Conservation (phyloP, 192 early-diverging fungal genomes). For the Coemansia sp. region DNA sequence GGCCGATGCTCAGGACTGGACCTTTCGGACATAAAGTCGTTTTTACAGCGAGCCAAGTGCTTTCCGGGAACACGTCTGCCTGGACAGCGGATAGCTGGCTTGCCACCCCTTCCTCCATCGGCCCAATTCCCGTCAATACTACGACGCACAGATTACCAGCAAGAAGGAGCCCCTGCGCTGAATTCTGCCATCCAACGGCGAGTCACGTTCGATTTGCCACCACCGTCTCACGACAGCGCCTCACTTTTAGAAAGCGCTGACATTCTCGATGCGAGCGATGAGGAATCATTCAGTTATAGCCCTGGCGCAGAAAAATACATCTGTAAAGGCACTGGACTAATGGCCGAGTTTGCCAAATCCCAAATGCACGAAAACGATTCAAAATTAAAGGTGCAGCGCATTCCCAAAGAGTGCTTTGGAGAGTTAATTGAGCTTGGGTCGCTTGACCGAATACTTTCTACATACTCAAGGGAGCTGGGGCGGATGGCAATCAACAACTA, state of each 20-base stretch:
- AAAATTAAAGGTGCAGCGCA: slow-evolving; percentile 23
- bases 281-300: slow-evolving; percentile 10
- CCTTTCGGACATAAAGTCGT: slow-evolving; percentile 27
- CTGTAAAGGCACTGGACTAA: not conserved
- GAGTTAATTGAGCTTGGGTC: slow-evolving; percentile 40
- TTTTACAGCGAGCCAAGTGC: slow-evolving; percentile 29
- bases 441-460: slow-evolving; percentile 25
- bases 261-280: slow-evolving; percentile 10
- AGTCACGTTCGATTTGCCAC: slow-evolving; percentile 33
- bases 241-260: slow-evolving; percentile 1
- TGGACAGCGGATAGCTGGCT: slow-evolving; percentile 18
- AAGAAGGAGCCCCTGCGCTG: not conserved
- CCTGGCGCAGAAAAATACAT: slow-evolving; percentile 15
- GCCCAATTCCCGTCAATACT: slow-evolving; percentile 22
- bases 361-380: not conserved
- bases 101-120: slow-evolving; percentile 1
- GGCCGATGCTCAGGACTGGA: slow-evolving; percentile 29
- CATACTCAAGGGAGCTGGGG: slow-evolving; percentile 28
- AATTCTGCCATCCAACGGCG: slow-evolving; percentile 12
- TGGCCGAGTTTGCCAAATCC: slow-evolving; percentile 3
- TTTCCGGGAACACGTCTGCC: slow-evolving; percentile 23
- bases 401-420: slow-evolving; percentile 25
- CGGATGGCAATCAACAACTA: slow-evolving; percentile 34
- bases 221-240: slow-evolving; percentile 3
- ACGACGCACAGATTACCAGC: slow-evolving; percentile 11